phyloP scores from a whole-genome alignment of 148 eudicot species.

The Nyssa sinensis region DNA sequence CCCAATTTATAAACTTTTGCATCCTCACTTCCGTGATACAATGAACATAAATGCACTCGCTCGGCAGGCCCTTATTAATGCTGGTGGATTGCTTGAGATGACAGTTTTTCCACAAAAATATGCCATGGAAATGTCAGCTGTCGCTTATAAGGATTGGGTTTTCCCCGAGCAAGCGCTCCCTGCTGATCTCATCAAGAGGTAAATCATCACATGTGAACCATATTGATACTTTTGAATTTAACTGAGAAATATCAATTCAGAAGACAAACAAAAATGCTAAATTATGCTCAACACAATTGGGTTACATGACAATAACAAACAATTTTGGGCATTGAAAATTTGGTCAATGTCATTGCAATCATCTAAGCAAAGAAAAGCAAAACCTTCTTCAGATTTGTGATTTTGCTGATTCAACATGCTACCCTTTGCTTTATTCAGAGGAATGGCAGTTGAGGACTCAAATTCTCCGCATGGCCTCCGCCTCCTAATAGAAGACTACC shows the following conservation, averaged over 20 bases:
- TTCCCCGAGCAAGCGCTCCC: constrained; percentile 37
- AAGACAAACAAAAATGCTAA: too few relatives aligned
- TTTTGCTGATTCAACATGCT: background rate
- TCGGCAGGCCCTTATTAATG: constrained; percentile 40
- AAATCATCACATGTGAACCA: background rate
- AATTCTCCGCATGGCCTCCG: constrained; percentile 18
- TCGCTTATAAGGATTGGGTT: constrained; percentile 31
- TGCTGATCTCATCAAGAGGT: constrained; percentile 23
- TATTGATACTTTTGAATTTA: too few relatives aligned
- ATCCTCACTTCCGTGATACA: constrained; percentile 45
- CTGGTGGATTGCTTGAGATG: constrained; percentile 36
- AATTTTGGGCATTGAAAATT: too few relatives aligned
- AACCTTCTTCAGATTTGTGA: background rate
- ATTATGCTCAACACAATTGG: too few relatives aligned
- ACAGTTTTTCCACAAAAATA: constrained; percentile 34
- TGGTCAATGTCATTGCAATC: too few relatives aligned
- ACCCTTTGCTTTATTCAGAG: constrained; percentile 13
- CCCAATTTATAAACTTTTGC: constrained; percentile 43
- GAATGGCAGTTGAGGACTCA: constrained; percentile 31
- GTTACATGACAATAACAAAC: too few relatives aligned
- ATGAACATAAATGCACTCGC: constrained; percentile 47
- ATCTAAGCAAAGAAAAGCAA: too few relatives aligned
- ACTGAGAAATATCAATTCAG: too few relatives aligned
- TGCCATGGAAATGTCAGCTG: constrained; percentile 42
- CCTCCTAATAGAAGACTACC: constrained; percentile 31